Percentiles rank a stretch among this genome's conserved stretches.
Evolutionary conservation across 768 basidiomycete species (phyloP).

Genomic region (Amanita subjunquillea): DNA sequence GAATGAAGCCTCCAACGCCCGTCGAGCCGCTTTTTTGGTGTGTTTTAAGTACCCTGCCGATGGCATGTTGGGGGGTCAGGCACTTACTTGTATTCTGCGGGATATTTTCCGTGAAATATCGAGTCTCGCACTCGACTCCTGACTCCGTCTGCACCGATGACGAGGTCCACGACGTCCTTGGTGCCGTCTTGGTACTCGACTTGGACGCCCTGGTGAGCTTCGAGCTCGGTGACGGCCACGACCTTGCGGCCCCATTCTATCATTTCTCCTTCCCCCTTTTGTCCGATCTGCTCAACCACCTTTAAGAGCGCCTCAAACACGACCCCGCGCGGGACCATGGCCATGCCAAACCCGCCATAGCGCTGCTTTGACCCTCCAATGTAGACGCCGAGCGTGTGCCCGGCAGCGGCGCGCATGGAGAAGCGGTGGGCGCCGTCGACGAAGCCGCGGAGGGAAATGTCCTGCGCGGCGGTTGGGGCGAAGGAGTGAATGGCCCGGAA

Average conservation of each 20-base stretch:
- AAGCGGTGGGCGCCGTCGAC: neutral
- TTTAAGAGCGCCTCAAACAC: conserved; percentile 1
- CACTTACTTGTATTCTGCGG: conserved; percentile 13
- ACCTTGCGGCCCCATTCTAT: conserved; percentile 3
- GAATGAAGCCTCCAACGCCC: conserved; percentile 28
- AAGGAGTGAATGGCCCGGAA: conserved; percentile 1
- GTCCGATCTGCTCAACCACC: neutral
- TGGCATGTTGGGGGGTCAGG: neutral
- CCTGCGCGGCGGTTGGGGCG: neutral
- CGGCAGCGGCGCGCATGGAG: neutral
- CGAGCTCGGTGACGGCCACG: neutral
- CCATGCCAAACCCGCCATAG: conserved; percentile 2
- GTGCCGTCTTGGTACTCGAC: conserved; percentile 1
- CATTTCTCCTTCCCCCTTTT: neutral
- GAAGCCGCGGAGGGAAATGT: conserved; percentile 1
- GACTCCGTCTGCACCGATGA: conserved; percentile 3
- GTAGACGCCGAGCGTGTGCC: neutral
- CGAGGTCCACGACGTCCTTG: conserved; percentile 1
- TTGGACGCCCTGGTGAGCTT: neutral
- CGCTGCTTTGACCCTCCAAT: neutral
- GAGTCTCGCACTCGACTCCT: conserved; percentile 2
- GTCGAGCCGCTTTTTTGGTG: conserved; percentile 18
- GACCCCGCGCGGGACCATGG: conserved; percentile 2
- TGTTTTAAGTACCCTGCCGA: too few species aligned
- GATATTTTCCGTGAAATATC: conserved; percentile 5